Base-by-base conservation (phyloP, 2,329 filamentous ascomycete species). In the Penicillium crustosum region DNA sequence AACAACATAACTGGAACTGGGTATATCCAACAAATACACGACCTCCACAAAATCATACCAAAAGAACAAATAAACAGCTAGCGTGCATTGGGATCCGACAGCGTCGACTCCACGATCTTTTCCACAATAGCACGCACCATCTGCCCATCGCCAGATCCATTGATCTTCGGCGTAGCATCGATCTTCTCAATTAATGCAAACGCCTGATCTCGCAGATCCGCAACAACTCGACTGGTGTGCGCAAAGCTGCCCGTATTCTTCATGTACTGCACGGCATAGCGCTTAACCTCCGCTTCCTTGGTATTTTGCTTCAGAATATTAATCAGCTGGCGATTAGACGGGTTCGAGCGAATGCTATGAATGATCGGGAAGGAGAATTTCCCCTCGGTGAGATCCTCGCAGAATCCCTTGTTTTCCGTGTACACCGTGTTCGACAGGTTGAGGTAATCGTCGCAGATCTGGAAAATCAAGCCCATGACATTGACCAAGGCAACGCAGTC, bases 281-380 rank as follows among this genome's bases (percentile, higher is more conserved):
- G 81, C 81, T 97, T 97, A 53, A 97, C 90, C 69, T 93, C 89
- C 47, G 90, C 86, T 68, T 97, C 89, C 21, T 82, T 84, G 1
- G 93, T 92, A 77, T 92, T 93, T 75, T 97, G 93, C 76, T 91
- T 91, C 42, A 97, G 81, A 55, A 97, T 97, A 71, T 94, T 96
- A 74, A 97, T 84, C 55, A 99, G 83, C 69, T 95, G 19, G 85
- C 90, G 71, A 55, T 78, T 79, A 4, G 67, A 67, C 2, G 76
- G 76, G 71, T 92, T 85, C 59, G 88, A 78, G 61, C 74, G 89
- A 66, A 97, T 95, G 73, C 89, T 89, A 78, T 97, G 93, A 68
- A 97, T 96, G 68, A 97, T 88, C 41, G 93, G 92, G 73, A 97
- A 97, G 27, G 89, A 93, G 79, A 97, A 97, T 81, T 97, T 97